Percentiles rank a stretch among this genome's conserved stretches.
Conservation (phyloP, 805 yeast species). For the Wickerhamomyces canadensis region DNA sequence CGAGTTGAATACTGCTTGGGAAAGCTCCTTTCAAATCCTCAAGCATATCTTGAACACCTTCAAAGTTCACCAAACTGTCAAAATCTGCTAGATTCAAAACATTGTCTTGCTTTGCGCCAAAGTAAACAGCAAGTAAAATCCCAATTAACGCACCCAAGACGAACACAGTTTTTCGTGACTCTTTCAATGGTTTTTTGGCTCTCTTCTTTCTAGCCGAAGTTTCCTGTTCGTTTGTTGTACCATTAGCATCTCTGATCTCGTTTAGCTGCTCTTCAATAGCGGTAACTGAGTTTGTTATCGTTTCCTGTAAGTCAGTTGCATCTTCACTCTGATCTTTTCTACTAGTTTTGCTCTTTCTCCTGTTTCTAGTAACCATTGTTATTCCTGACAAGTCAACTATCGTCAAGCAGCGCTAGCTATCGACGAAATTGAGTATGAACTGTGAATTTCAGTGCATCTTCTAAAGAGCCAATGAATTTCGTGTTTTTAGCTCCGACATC, state of each 20-base stretch:
- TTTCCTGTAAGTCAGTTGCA: slow-evolving; percentile 6
- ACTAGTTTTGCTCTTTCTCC: not conserved
- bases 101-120: slow-evolving; percentile 39
- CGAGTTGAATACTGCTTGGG: slow-evolving; percentile 59
- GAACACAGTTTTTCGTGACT: slow-evolving; percentile 56
- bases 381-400: not conserved
- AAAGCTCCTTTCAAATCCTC: slow-evolving; percentile 71
- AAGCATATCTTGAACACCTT: slow-evolving; percentile 49
- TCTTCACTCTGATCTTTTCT: not conserved
- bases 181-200: slow-evolving; percentile 24
- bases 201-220: not conserved
- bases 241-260: slow-evolving; percentile 11
- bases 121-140: slow-evolving; percentile 53
- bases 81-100: slow-evolving; percentile 29
- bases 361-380: not conserved
- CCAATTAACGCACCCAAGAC: slow-evolving; percentile 73
- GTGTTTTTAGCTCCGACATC: no score
- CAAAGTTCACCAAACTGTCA: slow-evolving; percentile 27
- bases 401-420: not conserved
- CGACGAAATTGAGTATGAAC: not conserved
- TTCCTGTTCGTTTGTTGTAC: not conserved
- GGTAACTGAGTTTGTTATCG: slow-evolving; percentile 12
- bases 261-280: slow-evolving; percentile 14
- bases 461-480: no score
- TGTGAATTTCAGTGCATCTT: no score